These are phyloP conservation scores for Carex pumila DNA, from an alignment of 176 grass and related monocot species.

Conservation along the genomic window DNA sequence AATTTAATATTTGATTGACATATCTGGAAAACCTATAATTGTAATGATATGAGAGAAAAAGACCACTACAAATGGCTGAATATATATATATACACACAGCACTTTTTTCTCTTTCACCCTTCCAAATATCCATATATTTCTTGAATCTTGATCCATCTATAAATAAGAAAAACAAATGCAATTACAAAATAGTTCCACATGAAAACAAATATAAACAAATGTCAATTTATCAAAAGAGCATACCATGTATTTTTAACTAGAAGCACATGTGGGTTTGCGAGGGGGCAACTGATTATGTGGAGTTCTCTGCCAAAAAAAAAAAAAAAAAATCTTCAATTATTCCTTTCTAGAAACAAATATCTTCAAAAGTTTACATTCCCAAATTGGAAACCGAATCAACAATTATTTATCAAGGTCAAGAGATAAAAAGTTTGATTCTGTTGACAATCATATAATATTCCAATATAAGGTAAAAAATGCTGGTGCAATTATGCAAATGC, in stretches of 20 bases:
- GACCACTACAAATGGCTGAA: slow-evolving; percentile 11
- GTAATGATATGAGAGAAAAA: slow-evolving; percentile 20
- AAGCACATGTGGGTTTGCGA: slow-evolving; percentile 79
- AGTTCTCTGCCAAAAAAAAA: slow-evolving; percentile 51
- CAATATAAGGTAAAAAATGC: neutral
- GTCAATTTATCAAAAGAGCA: neutral
- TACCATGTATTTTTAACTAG: slow-evolving; percentile 38
- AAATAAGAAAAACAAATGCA: neutral
- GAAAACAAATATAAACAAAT: neutral
- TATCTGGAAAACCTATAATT: slow-evolving; percentile 14
- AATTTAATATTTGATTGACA: slow-evolving; percentile 1
- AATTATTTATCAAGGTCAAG: neutral
- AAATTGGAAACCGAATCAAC: neutral
- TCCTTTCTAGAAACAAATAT: neutral
- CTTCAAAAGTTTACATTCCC: neutral
- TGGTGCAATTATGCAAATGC: neutral
- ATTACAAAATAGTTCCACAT: neutral
- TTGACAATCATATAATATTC: neutral
- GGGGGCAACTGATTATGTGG: slow-evolving; percentile 81
- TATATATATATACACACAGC: slow-evolving; percentile 15
- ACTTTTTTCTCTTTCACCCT: neutral
- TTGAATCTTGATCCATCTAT: neutral
- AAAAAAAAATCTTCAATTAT: neutral
- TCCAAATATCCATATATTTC: slow-evolving; percentile 16
- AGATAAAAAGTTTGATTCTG: neutral